Evolutionary conservation across 176 grass and related monocot genomes (phyloP).

Genomic region (Guadua angustifolia): DNA sequence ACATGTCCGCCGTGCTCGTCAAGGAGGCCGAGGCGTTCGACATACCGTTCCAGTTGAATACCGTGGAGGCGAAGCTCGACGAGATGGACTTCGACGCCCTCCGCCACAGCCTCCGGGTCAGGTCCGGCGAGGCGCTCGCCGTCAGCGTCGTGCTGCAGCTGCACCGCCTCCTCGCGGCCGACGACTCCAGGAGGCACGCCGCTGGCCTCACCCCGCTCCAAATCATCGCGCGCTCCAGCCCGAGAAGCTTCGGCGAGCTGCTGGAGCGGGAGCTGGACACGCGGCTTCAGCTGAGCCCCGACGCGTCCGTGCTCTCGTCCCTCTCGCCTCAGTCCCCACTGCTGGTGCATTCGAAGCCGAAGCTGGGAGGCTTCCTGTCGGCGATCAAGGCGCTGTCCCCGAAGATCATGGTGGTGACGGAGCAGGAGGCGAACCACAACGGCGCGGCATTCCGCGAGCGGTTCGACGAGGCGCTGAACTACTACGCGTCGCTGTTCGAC

Average conservation of each 20-base stretch:
- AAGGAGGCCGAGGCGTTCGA: slow-evolving; percentile 61
- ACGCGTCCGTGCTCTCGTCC: too few species aligned
- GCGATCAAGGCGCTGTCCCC: slow-evolving; percentile 25
- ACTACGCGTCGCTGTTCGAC: slow-evolving; percentile 62
- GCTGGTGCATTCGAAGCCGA: background rate
- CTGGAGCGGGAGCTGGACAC: too few species aligned
- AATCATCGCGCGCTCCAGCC: slow-evolving; percentile 47
- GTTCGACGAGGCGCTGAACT: slow-evolving; percentile 61
- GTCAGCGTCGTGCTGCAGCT: slow-evolving; percentile 55
- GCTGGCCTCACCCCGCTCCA: slow-evolving; percentile 43
- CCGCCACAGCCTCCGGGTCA: slow-evolving; percentile 40
- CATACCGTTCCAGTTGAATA: slow-evolving; percentile 61
- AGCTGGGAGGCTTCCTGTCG: slow-evolving; percentile 39
- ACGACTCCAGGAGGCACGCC: slow-evolving; percentile 16
- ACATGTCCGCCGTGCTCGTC: slow-evolving; percentile 48
- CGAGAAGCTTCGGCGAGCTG: too few species aligned
- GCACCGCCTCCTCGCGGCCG: slow-evolving; percentile 46
- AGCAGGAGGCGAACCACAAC: slow-evolving; percentile 66
- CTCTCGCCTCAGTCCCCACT: background rate
- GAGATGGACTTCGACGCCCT: slow-evolving; percentile 47
- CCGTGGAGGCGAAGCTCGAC: slow-evolving; percentile 44
- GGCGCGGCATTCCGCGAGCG: slow-evolving; percentile 44
- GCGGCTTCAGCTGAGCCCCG: too few species aligned
- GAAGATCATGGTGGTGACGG: slow-evolving; percentile 48
- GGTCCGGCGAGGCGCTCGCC: slow-evolving; percentile 60